Conservation (phyloP, 371 early-diverging fungal species). For the Nematocida sp. region DNA sequence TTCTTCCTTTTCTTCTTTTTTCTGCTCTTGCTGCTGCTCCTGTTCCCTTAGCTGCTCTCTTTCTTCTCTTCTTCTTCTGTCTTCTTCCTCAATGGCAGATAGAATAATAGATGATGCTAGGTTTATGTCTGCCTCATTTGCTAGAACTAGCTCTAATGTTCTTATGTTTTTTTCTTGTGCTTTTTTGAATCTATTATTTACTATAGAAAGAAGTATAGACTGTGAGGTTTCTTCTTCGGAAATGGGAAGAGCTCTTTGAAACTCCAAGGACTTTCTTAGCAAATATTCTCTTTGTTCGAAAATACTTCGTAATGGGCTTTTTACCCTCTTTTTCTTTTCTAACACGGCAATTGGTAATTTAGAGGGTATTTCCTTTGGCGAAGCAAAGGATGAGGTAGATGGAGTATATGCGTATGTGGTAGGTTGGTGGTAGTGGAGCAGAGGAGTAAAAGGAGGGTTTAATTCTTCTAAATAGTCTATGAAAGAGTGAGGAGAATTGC, state of each 20-base stretch:
- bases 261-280: conserved; percentile 9
- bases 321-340: conserved; percentile 2
- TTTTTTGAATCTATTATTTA: conserved; percentile 31
- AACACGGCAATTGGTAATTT: too few relatives aligned
- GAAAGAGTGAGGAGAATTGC: conserved; percentile 3
- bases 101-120: neutral
- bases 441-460: neutral
- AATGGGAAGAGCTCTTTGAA: neutral
- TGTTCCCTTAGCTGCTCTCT: neutral
- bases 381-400: too few relatives aligned
- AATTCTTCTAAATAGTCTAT: conserved; percentile 37
- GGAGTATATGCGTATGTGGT: too few relatives aligned
- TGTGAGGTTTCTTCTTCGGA: neutral
- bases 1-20: too few relatives aligned
- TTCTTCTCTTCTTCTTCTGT: neutral
- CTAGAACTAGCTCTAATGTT: conserved; percentile 8
- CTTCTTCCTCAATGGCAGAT: neutral
- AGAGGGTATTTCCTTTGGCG: neutral
- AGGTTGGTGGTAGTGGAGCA: neutral
- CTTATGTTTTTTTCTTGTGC: conserved; percentile 29
- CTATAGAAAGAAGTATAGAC: neutral
- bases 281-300: conserved; percentile 43
- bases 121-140: too few relatives aligned
- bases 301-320: neutral
- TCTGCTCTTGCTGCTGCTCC: too few relatives aligned